phyloP scores from a whole-genome alignment of 805 yeast species.

The Metschnikowia picachoensis region DNA sequence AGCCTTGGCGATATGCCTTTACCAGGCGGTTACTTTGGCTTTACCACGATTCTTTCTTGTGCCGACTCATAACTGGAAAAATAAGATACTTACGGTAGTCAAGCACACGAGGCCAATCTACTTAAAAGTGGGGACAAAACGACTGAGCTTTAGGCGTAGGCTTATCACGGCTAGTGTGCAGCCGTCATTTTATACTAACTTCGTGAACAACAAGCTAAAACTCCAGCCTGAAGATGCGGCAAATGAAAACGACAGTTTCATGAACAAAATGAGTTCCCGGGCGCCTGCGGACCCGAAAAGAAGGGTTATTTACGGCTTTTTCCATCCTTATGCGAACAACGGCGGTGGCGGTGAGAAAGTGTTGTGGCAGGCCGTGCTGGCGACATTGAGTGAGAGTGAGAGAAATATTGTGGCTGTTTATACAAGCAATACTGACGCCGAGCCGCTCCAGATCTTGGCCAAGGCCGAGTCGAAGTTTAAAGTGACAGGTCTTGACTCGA shows the following conservation, averaged over 20 bases:
- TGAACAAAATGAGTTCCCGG: conserved; percentile 27
- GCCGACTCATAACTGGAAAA: conserved; percentile 38
- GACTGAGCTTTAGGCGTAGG: conserved; percentile 39
- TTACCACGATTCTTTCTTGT: conserved; percentile 35
- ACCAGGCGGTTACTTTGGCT: conserved; percentile 21
- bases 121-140: conserved; percentile 31
- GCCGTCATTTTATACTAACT: conserved; percentile 40
- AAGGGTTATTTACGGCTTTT: conserved; percentile 66
- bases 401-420: conserved; percentile 64
- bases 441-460: conserved; percentile 45
- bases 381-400: conserved; percentile 51
- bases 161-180: conserved; percentile 32
- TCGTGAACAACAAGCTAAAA: conserved; percentile 33
- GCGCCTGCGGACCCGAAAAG: conserved; percentile 37
- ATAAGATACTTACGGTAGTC: conserved; percentile 30
- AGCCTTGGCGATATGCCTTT: conserved; percentile 12
- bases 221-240: conserved; percentile 27
- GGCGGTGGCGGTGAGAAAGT: conserved; percentile 99
- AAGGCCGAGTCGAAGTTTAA: conserved; percentile 57
- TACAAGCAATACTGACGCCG: conserved; percentile 57
- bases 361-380: conserved; percentile 86
- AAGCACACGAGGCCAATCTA: conserved; percentile 33
- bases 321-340: conserved; percentile 93
- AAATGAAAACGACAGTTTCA: conserved; percentile 21
- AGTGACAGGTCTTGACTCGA: conserved; percentile 40